phyloP scores from a whole-genome alignment of 257 asterid species.

The Verbena officinalis region DNA sequence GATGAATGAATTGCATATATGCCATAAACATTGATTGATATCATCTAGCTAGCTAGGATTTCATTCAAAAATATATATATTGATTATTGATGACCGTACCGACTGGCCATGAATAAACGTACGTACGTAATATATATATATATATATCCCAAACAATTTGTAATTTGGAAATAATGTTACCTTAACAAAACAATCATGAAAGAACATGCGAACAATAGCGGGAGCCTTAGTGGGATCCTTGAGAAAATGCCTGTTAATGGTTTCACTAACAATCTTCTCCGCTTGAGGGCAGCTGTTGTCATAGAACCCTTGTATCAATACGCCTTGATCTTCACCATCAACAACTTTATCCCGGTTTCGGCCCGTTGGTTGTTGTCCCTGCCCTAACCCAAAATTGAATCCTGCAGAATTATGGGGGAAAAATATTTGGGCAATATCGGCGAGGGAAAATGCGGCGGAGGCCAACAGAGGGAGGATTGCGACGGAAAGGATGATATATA shows the following conservation, averaged over 20 bases:
- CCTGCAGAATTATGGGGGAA: neutral
- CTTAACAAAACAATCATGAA: slow-evolving; percentile 68
- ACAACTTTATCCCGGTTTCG: too few species aligned
- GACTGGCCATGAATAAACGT: too few species aligned
- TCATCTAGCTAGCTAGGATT: too few species aligned
- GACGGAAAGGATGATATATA: slow-evolving; percentile 36
- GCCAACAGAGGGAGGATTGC: slow-evolving; percentile 46
- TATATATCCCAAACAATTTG: too few species aligned
- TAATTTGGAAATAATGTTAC: too few species aligned
- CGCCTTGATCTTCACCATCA: too few species aligned
- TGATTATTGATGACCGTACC: too few species aligned
- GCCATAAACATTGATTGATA: too few species aligned
- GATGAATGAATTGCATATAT: too few species aligned
- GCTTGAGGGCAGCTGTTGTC: slow-evolving; percentile 53
- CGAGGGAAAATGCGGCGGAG: slow-evolving; percentile 22
- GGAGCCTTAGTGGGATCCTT: slow-evolving; percentile 53
- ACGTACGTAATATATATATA: too few species aligned
- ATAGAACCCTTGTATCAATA: slow-evolving; percentile 51
- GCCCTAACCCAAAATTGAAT: neutral
- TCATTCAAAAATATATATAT: too few species aligned
- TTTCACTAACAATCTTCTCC: slow-evolving; percentile 47
- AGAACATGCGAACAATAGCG: slow-evolving; percentile 51
- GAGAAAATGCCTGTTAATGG: slow-evolving; percentile 31
- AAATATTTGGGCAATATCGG: neutral
- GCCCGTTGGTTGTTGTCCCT: slow-evolving; percentile 16